A percentile compares a stretch with the other conserved stretches of the same genome.
Evolutionary conservation across 371 early-diverging fungal genomes (phyloP).

Genomic region (Syncephalastrum contaminatum): DNA sequence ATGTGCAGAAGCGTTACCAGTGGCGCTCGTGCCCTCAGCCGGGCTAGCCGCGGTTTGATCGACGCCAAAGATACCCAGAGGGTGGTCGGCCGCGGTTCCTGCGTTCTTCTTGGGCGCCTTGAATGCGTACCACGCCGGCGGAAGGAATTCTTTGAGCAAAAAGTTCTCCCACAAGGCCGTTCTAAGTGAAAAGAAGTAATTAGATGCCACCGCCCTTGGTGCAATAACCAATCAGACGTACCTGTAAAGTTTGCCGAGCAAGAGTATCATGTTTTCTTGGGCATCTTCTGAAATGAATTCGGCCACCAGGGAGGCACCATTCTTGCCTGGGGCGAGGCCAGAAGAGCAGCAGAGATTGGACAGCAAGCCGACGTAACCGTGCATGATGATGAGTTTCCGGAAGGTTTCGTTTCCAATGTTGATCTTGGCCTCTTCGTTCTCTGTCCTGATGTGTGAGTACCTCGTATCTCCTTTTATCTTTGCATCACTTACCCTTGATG

Average conservation of each 20-base stretch:
- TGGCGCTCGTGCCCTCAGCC: conserved; percentile 3
- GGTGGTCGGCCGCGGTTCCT: conserved; percentile 27
- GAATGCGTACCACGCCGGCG: conserved; percentile 66
- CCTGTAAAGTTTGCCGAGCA: conserved; percentile 70
- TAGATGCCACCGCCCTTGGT: background rate
- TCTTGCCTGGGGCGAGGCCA: conserved; percentile 63
- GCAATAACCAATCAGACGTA: conserved; percentile 15
- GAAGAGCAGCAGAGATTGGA: conserved; percentile 77
- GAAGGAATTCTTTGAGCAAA: conserved; percentile 60
- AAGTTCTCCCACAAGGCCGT: conserved; percentile 70
- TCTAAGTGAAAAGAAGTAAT: conserved; percentile 23
- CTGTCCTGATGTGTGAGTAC: conserved; percentile 9
- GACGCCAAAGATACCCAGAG: conserved; percentile 38
- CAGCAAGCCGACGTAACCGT: conserved; percentile 64
- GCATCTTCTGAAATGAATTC: conserved; percentile 54
- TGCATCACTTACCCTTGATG: conserved; percentile 28
- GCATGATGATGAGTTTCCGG: conserved; percentile 59
- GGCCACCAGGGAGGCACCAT: conserved; percentile 59
- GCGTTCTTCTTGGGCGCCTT: conserved; percentile 28
- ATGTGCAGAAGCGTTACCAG: conserved; percentile 11
- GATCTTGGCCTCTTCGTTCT: conserved; percentile 44
- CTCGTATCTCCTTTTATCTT: background rate
- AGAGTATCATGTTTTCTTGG: conserved; percentile 52
- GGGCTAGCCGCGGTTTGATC: background rate
- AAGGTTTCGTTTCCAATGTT: conserved; percentile 54